Conservation (phyloP, 2,329 filamentous ascomycete genomes). For the Ascochyta koolunga region DNA sequence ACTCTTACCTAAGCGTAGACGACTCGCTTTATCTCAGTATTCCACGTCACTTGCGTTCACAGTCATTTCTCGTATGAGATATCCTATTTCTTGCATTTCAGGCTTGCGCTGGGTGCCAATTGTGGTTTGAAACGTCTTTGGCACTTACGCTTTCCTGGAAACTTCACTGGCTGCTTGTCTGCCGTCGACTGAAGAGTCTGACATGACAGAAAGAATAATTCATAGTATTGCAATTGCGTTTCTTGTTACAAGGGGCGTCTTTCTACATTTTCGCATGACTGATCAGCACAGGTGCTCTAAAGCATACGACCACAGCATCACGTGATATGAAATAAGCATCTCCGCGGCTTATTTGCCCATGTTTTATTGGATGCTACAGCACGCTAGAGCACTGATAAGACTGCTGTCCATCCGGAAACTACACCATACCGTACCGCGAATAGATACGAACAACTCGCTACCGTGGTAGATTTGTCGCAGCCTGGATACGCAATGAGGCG, state of each 20-base stretch:
- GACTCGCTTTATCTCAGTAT: neutral
- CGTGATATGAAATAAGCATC: conserved; percentile 13
- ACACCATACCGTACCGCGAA: conserved; percentile 10
- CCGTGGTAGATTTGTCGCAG: neutral
- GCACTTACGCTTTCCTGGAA: neutral
- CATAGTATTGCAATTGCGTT: neutral
- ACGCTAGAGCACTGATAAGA: conserved; percentile 11
- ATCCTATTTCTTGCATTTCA: conserved; percentile 5
- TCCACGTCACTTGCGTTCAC: neutral
- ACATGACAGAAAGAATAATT: neutral
- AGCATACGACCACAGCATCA: neutral
- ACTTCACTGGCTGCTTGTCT: too few species aligned
- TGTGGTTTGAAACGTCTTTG: neutral
- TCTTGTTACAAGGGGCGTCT: neutral
- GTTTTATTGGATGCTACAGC: neutral
- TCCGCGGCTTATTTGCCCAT: conserved; percentile 2
- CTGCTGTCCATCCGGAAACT: conserved; percentile 1
- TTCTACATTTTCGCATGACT: neutral
- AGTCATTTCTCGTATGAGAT: conserved; percentile 3
- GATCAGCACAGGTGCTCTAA: neutral
- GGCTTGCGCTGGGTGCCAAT: neutral
- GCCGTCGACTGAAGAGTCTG: neutral
- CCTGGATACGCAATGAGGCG: conserved; percentile 15
- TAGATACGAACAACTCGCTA: conserved; percentile 13
- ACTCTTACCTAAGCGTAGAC: neutral